A percentile compares a stretch with the other conserved stretches of the same genome.
Conservation (phyloP, 2,329 filamentous ascomycete genomes). For the Aspergillus candidus region DNA sequence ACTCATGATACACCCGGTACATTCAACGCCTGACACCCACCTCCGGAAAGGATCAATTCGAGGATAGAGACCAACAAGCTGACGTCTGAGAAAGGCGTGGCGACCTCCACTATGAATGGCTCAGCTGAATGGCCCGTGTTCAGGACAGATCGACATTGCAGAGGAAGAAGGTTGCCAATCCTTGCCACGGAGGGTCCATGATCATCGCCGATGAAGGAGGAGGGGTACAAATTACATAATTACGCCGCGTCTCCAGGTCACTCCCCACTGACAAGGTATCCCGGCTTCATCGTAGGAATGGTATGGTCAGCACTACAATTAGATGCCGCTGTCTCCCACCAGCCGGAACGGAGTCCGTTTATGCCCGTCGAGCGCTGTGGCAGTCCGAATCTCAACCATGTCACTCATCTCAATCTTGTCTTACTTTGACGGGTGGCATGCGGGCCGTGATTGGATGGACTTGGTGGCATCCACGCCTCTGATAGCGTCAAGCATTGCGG, state of each 20-base stretch:
- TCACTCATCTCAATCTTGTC: not conserved
- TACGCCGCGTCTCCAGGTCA: not conserved
- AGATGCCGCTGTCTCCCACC: not conserved
- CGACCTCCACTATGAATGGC: not conserved
- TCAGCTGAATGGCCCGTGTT: conserved; percentile 4
- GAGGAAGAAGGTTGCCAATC: conserved; percentile 6
- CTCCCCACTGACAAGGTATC: not conserved
- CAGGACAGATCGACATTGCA: conserved; percentile 11
- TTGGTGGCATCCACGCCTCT: conserved; percentile 4
- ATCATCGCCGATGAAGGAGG: conserved; percentile 2
- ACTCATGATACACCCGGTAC: no score
- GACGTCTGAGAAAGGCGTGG: no score
- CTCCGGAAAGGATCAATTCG: no score
- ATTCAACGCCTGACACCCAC: no score
- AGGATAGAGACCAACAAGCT: no score
- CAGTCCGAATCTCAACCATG: conserved; percentile 7
- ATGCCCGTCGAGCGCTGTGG: conserved; percentile 2
- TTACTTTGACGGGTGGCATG: not conserved
- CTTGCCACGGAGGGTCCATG: conserved; percentile 6
- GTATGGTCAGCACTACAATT: no score
- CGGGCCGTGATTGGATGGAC: conserved; percentile 4
- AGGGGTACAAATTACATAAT: conserved; percentile 6
- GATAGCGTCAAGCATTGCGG: conserved; percentile 12
- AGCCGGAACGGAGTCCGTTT: conserved; percentile 2
- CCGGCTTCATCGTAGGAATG: conserved; percentile 9